Evolutionary conservation across 768 basidiomycete species (phyloP).

Genomic region (Hypholoma fasciculare): DNA sequence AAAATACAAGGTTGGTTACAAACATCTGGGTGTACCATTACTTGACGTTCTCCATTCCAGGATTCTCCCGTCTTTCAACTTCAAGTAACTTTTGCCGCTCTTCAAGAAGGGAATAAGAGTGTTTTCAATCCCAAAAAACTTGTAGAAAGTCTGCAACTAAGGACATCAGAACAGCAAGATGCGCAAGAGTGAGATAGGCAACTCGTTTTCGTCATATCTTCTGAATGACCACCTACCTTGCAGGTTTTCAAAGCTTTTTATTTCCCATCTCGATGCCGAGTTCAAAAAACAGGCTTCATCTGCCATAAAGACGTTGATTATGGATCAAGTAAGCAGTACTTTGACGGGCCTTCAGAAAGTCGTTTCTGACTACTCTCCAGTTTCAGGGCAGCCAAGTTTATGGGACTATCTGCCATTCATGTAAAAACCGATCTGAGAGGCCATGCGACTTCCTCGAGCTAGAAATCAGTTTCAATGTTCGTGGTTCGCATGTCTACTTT

Average conservation of each 20-base stretch:
- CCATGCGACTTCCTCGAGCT: conserved; percentile 81
- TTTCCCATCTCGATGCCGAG: conserved; percentile 84
- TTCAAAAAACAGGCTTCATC: conserved; percentile 79
- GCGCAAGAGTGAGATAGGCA: conserved; percentile 78
- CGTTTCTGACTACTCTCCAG: conserved; percentile 33
- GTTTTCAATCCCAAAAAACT: conserved; percentile 85
- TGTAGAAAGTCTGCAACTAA: conserved; percentile 80
- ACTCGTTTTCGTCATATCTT: not conserved
- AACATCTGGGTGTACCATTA: not conserved
- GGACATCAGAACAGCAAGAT: conserved; percentile 90
- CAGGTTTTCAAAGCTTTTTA: conserved; percentile 94
- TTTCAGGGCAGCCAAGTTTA: conserved; percentile 89
- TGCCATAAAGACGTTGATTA: conserved; percentile 64
- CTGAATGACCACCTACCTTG: conserved; percentile 5
- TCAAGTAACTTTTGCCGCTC: conserved; percentile 80
- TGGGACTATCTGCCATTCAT: conserved; percentile 74
- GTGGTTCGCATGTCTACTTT: conserved; percentile 4
- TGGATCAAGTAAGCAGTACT: conserved; percentile 55
- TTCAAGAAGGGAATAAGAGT: conserved; percentile 69
- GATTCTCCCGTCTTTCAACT: conserved; percentile 79
- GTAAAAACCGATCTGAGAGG: conserved; percentile 67
- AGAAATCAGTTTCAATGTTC: conserved; percentile 80
- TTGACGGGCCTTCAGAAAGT: not conserved
- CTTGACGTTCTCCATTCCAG: conserved; percentile 31
- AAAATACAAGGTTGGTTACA: conserved; percentile 35